Base-by-base conservation (phyloP, 345 rosid species). In the Eucalyptus regnans region DNA sequence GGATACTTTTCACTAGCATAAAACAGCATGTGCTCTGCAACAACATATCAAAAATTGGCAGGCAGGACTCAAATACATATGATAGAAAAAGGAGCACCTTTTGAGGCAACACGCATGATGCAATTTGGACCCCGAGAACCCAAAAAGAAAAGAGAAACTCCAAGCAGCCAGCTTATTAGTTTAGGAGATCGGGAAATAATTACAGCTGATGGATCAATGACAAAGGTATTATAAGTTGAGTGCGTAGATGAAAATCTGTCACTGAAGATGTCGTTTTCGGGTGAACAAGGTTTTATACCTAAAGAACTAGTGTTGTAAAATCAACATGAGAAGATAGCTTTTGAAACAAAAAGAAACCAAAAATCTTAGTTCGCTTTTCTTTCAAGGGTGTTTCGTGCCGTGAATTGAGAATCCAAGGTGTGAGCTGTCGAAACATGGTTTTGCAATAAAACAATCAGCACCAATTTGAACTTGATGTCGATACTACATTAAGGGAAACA, bases 1-100 rank as follows among this genome's bases (percentile, higher is more conserved):
- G 98, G 99, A 86, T 97, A 97, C 86, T 95, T 97, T 88, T 90
- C 99, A 90, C 99, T 97, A 37, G 99, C 96, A 91, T 94, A 97
- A 90, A 97, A 97, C 68, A 96, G 90, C 99, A 96, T 97, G 91
- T 97, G 99, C 94, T 97, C 99, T 97, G 94, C 90, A 56, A 51
- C 50, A 85, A 90, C 48, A 22, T 50, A 91, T 50, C 6, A 29
- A n/a, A 80, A 58, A 46, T 86, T 43, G 25, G 54, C 76, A 89
- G n/a, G 31, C 56, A 31, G 86, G 58, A 48, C 11, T 66, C 41
- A 66, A 22, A 66, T 7, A 27, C 29, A 49, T 43, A 29, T 18
- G 46, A 31, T n/a, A 31, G 27, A 51, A 56, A 51, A 50, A n/a
- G 56, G 0, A 50, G 87, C 60, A 29, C 87, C 12, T n/a, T 23